Conservation (phyloP, 192 early-diverging fungal genomes). For the Mortierella hygrophila region DNA sequence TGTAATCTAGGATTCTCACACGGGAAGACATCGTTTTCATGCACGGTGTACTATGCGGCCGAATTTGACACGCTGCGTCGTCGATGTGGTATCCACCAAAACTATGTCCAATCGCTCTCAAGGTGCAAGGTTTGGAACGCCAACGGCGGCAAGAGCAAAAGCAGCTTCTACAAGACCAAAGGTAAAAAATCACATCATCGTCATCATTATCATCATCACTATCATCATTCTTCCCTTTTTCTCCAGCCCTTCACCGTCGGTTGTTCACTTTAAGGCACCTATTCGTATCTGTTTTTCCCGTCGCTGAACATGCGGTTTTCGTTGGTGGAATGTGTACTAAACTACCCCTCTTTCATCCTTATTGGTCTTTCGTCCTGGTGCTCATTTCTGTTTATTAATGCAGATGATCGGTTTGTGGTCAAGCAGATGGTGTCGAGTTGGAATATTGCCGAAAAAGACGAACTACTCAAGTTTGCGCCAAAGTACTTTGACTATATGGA, state of each 20-base stretch:
- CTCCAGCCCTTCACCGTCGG: background rate
- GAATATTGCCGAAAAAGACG: conserved; percentile 85
- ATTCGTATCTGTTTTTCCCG: background rate
- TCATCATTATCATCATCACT: too few species aligned
- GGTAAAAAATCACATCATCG: conserved; percentile 57
- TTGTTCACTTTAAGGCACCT: background rate
- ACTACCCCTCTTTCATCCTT: background rate
- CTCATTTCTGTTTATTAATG: background rate
- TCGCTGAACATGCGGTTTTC: conserved; percentile 4
- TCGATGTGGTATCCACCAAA: conserved; percentile 84
- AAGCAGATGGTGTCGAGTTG: conserved; percentile 86
- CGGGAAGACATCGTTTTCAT: conserved; percentile 78
- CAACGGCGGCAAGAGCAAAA: conserved; percentile 91
- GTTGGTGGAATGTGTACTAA: background rate
- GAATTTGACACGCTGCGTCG: conserved; percentile 89
- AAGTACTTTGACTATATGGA: conserved; percentile 91
- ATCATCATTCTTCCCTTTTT: background rate
- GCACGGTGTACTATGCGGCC: conserved; percentile 87
- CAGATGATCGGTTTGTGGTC: conserved; percentile 89
- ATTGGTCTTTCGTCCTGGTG: background rate
- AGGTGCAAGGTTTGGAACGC: conserved; percentile 84
- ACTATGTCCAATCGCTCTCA: conserved; percentile 83
- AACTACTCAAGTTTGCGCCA: conserved; percentile 89
- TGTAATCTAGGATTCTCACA: conserved; percentile 70
- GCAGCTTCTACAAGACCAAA: conserved; percentile 84